Conservation (phyloP, 2,329 filamentous ascomycete species). For the Hirsutella thompsonii region DNA sequence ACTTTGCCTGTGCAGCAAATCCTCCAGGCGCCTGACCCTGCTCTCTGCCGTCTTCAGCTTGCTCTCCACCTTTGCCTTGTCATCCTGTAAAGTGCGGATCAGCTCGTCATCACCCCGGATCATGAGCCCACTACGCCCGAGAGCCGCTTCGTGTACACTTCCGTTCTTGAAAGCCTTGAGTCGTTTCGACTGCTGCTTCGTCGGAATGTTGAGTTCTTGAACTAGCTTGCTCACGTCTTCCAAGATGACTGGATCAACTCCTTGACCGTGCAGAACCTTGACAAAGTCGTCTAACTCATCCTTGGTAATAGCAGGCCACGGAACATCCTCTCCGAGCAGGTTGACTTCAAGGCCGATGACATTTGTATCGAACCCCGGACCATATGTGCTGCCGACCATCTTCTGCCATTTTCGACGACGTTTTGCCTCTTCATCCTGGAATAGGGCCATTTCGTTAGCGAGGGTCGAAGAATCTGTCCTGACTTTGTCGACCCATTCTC, state of each 20-base stretch:
- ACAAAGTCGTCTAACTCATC: slow-evolving; percentile 68
- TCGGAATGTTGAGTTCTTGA: slow-evolving; percentile 68
- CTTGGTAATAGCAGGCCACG: slow-evolving; percentile 67
- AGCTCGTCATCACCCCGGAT: slow-evolving; percentile 82
- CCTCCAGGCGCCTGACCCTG: slow-evolving; percentile 80
- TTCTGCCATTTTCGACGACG: slow-evolving; percentile 85
- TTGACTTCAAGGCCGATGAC: slow-evolving; percentile 76
- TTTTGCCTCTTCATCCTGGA: slow-evolving; percentile 86
- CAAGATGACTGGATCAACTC: slow-evolving; percentile 52
- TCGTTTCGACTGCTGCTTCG: slow-evolving; percentile 73
- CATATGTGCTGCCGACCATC: slow-evolving; percentile 63
- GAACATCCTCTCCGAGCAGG: slow-evolving; percentile 61
- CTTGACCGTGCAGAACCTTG: slow-evolving; percentile 48
- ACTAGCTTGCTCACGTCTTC: slow-evolving; percentile 65
- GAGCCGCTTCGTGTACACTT: slow-evolving; percentile 78
- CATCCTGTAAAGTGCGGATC: slow-evolving; percentile 63
- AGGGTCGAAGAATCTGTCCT: slow-evolving; percentile 74
- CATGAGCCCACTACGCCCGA: slow-evolving; percentile 76
- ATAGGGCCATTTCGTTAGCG: slow-evolving; percentile 83
- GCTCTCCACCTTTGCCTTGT: slow-evolving; percentile 63
- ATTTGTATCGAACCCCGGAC: slow-evolving; percentile 53
- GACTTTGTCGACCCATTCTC: slow-evolving; percentile 88
- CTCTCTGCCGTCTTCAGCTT: slow-evolving; percentile 76
- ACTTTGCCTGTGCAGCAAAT: slow-evolving; percentile 75
- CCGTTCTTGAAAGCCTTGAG: slow-evolving; percentile 94